Conservation (phyloP, 495 filamentous ascomycete genomes). For the Cercophora scortea region DNA sequence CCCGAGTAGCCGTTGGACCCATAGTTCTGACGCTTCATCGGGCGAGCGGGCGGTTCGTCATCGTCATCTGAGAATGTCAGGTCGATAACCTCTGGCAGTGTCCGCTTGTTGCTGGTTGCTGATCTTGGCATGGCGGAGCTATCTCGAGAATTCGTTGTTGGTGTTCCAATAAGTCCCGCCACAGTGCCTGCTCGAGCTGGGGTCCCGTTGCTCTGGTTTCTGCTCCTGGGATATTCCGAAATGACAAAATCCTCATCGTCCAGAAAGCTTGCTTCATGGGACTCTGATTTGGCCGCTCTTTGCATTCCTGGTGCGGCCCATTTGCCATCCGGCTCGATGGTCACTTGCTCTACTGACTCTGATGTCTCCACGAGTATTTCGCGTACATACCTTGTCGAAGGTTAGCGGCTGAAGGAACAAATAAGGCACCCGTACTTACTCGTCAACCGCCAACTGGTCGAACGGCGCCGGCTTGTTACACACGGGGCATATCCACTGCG, state of each 20-base stretch:
- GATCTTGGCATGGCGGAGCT: conserved; percentile 32
- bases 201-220: conserved; percentile 5
- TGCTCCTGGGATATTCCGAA: conserved; percentile 32
- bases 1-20: conserved; percentile 5
- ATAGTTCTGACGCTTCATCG: conserved; percentile 47
- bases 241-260: conserved; percentile 68
- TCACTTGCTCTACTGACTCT: conserved; percentile 68
- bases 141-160: conserved; percentile 17
- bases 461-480: conserved; percentile 80
- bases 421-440: conserved; percentile 43
- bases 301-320: conserved; percentile 53
- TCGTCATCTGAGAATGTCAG: conserved; percentile 72
- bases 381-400: conserved; percentile 64
- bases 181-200: conserved; percentile 3
- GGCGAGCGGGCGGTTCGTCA: conserved; percentile 46
- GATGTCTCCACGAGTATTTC: conserved; percentile 72
- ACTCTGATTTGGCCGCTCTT: conserved; percentile 10
- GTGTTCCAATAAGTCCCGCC: conserved; percentile 17
- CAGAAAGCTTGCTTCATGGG: conserved; percentile 19
- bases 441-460: conserved; percentile 75
- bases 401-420: conserved; percentile 5
- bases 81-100: conserved; percentile 63
- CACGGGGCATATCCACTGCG: conserved; percentile 89
- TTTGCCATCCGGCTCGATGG: conserved; percentile 76
- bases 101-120: conserved; percentile 49